Base-by-base conservation (phyloP, 805 yeast genomes). In the Candida insectorum region DNA sequence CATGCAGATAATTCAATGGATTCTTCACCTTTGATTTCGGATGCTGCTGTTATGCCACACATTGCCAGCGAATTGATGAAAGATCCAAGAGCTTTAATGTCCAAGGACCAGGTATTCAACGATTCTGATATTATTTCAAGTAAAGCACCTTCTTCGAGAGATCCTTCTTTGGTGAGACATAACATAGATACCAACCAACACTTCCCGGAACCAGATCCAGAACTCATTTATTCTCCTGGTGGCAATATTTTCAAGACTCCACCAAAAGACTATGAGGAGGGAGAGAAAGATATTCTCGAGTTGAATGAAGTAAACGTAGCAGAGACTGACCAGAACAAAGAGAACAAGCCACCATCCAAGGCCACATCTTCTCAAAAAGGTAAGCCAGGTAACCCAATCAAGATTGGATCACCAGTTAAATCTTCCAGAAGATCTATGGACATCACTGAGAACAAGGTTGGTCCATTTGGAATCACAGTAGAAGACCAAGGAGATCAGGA, bases 341-440 rank as follows among this genome's bases (percentile, higher is more conserved):
- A 35, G 9, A 28, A 41, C 23, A 24, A 24, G 6, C 31, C 37
- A 9, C 40, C 34, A 12, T 11, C n/a, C n/a, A n/a, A 10, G 14
- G 4, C 31, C 26, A 21, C 18, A 22, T 40, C 31, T 19, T 17
- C 10, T 13, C 10, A 16, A n/a, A 30, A 26, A n/a, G 36, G 38
- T 20, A 37, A 32, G 24, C 31, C 34, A n/a, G 33, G 40, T 13
- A 37, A 51, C 18, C 64, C 67, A 3, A 64, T 65, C 21, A 65
- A 65, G 40, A 60, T 64, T 22, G 56, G 60, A n/a, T 59, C 67
- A 4, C 71, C 72, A 1, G 47, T 63, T 19, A 56, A 51, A 36
- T 37, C 64, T 18, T 52, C 59, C 9, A 60, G 53, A 36, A 49
- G 23, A 20, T 8, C 10, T n/a, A n/a, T n/a, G n/a, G n/a, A n/a